Evolutionary conservation across 176 grass and related monocot genomes (phyloP).

Genomic region (Bothriochloa decipiens): DNA sequence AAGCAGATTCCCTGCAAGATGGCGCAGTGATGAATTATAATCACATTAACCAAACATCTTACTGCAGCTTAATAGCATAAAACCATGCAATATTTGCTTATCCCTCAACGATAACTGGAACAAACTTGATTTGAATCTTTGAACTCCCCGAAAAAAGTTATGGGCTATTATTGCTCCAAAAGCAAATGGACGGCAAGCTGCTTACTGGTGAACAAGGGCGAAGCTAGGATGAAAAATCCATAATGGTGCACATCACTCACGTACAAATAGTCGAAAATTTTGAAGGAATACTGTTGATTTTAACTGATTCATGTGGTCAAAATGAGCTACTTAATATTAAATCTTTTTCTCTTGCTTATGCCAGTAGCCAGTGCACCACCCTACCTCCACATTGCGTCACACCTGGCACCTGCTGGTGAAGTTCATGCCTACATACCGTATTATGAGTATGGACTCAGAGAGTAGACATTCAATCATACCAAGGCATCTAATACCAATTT

Average conservation of each 20-base stretch:
- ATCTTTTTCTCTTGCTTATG: not conserved
- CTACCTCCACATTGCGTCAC: not conserved
- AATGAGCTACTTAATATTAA: not conserved
- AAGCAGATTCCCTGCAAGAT: constrained; percentile 61
- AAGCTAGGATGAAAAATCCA: not conserved
- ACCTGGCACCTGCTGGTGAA: not conserved
- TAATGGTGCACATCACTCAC: not conserved
- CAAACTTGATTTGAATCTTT: not conserved
- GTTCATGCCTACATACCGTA: not conserved
- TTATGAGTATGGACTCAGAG: not conserved
- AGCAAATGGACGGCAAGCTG: not conserved
- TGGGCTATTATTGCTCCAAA: not conserved
- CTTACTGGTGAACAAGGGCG: not conserved
- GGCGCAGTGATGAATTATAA: constrained; percentile 2
- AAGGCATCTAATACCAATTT: not conserved
- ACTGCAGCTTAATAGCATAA: not conserved
- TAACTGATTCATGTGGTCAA: not conserved
- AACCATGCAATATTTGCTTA: not conserved
- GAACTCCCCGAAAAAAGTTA: not conserved
- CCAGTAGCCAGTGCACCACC: not conserved
- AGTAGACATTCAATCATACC: not conserved
- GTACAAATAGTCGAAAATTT: not conserved
- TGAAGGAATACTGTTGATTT: not conserved
- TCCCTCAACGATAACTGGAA: not conserved
- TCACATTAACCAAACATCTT: not conserved